Percentiles rank a stretch among this genome's conserved stretches.
Conservation (phyloP, 768 basidiomycete species). For the Mycena leptocephala region DNA sequence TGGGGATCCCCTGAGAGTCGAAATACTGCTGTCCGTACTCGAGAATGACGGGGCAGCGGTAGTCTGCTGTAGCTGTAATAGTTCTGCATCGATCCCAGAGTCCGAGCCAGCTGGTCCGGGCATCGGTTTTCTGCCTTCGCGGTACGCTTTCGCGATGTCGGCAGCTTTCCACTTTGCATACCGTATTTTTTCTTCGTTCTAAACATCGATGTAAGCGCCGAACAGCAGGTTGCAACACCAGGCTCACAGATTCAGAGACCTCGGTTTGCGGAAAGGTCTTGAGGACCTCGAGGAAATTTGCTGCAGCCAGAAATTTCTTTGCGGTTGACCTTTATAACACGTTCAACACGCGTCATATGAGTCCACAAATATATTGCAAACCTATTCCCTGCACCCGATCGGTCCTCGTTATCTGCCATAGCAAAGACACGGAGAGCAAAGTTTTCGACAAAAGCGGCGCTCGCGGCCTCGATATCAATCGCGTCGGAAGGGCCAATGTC, state of each 20-base stretch:
- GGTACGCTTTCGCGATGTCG: constrained; percentile 93
- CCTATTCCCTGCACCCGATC: constrained; percentile 84
- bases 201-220: constrained; percentile 10
- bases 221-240: neutral
- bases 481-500: constrained; percentile 85
- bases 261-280: constrained; percentile 78
- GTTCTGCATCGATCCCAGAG: constrained; percentile 45
- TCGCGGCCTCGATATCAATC: constrained; percentile 86
- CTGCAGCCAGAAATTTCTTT: constrained; percentile 94
- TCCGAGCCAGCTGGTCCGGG: constrained; percentile 81
- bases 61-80: constrained; percentile 22
- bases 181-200: constrained; percentile 91
- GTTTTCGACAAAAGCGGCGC: constrained; percentile 94
- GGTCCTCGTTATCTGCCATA: constrained; percentile 93
- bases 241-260: constrained; percentile 71
- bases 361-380: constrained; percentile 48
- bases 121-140: constrained; percentile 90
- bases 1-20: constrained; percentile 37
- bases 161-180: constrained; percentile 99
- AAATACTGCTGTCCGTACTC: constrained; percentile 18
- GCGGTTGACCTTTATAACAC: constrained; percentile 79
- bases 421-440: constrained; percentile 94
- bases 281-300: constrained; percentile 94
- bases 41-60: constrained; percentile 20
- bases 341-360: constrained; percentile 22